phyloP scores from a whole-genome alignment of 2,329 filamentous ascomycete genomes.

The Ustilaginoidea virens region DNA sequence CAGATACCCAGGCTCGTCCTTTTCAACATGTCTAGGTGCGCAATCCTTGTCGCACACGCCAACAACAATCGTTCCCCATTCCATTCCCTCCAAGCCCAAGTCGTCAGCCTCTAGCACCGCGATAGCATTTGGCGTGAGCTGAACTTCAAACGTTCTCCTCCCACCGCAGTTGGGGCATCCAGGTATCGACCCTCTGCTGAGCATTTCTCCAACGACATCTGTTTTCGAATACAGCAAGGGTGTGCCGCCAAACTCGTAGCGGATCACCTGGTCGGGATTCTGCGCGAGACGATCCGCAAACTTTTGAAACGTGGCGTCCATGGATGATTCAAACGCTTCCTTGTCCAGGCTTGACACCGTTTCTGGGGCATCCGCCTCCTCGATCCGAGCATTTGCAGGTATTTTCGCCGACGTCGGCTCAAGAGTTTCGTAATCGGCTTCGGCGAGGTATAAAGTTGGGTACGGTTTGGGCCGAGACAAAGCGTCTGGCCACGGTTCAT shows the following conservation, averaged over 20 bases:
- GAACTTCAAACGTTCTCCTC: slow-evolving; percentile 72
- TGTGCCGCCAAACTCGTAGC: slow-evolving; percentile 60
- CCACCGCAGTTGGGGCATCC: slow-evolving; percentile 63
- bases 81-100: slow-evolving; percentile 69
- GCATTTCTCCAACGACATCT: slow-evolving; percentile 55
- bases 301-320: slow-evolving; percentile 64
- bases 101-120: slow-evolving; percentile 71
- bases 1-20: slow-evolving; percentile 57
- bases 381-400: slow-evolving; percentile 29
- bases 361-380: slow-evolving; percentile 23
- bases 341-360: slow-evolving; percentile 40
- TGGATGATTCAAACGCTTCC: slow-evolving; percentile 55
- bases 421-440: slow-evolving; percentile 85
- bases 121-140: slow-evolving; percentile 84
- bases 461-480: slow-evolving; percentile 54
- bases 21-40: slow-evolving; percentile 37
- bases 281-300: slow-evolving; percentile 66
- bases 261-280: slow-evolving; percentile 69
- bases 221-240: slow-evolving; percentile 69
- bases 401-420: slow-evolving; percentile 40
- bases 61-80: slow-evolving; percentile 89
- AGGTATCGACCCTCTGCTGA: slow-evolving; percentile 46
- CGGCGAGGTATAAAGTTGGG: slow-evolving; percentile 61
- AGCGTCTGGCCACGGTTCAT: slow-evolving; percentile 61
- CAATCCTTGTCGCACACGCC: slow-evolving; percentile 77